Evolutionary conservation across 768 basidiomycete genomes (phyloP).

Genomic region (Boletus sp.): DNA sequence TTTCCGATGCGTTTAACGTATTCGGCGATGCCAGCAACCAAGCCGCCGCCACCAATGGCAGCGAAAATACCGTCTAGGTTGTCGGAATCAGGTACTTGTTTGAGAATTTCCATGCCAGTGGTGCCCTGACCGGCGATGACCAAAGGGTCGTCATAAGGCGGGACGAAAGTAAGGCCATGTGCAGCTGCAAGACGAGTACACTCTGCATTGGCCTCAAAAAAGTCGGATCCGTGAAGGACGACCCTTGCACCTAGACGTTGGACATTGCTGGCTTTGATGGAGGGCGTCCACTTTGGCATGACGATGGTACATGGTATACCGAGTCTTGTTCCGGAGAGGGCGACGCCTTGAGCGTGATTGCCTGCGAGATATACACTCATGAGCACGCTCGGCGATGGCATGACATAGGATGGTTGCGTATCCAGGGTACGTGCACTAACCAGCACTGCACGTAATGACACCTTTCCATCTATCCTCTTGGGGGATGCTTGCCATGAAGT

Average conservation of each 20-base stretch:
- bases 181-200: constrained; percentile 78
- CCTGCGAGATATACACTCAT: constrained; percentile 45
- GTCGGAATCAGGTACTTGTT: constrained; percentile 77
- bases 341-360: constrained; percentile 98
- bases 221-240: constrained; percentile 86
- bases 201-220: constrained; percentile 94
- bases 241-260: constrained; percentile 94
- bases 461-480: constrained; percentile 96
- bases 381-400: not conserved
- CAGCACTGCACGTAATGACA: constrained; percentile 96
- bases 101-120: constrained; percentile 89
- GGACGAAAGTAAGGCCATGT: constrained; percentile 85
- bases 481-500: constrained; percentile 89
- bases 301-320: constrained; percentile 97
- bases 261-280: constrained; percentile 95
- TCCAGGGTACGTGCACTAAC: constrained; percentile 64
- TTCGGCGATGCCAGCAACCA: constrained; percentile 85
- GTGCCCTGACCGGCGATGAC: constrained; percentile 98
- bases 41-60: constrained; percentile 91
- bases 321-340: constrained; percentile 85
- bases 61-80: constrained; percentile 82
- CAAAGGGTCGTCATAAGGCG: constrained; percentile 95
- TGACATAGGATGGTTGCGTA: constrained; percentile 7
- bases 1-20: constrained; percentile 92
- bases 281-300: constrained; percentile 93